These are phyloP conservation scores for Glebionis coronaria DNA, from an alignment of 129 eudicot species.

Conservation along the genomic window DNA sequence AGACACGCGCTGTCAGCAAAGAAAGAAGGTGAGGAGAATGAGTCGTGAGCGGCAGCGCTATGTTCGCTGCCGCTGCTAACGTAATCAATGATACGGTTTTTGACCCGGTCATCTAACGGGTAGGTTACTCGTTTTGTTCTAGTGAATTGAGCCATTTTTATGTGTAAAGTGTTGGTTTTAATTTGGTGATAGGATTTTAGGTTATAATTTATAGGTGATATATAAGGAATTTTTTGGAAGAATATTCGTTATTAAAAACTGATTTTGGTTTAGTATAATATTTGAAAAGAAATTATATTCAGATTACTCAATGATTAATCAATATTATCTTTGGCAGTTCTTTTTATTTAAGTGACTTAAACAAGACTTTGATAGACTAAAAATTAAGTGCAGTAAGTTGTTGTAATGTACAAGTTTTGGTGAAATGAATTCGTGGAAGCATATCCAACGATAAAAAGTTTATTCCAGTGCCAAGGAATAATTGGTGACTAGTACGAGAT, in stretches of 20 bases:
- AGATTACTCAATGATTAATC: conserved; percentile 17
- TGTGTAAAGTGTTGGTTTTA: not conserved
- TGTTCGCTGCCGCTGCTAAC: conserved; percentile 66
- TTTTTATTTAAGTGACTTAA: conserved; percentile 20
- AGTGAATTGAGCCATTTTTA: conserved; percentile 35
- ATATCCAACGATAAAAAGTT: conserved; percentile 26
- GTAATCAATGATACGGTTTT: conserved; percentile 56
- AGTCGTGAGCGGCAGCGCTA: conserved; percentile 1
- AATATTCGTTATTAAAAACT: conserved; percentile 24
- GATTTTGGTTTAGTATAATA: conserved; percentile 10
- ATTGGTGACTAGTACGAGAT: not conserved
- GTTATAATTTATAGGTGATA: conserved; percentile 23
- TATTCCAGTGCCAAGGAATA: conserved; percentile 16
- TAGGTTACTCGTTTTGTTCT: conserved; percentile 61
- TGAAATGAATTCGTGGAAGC: not conserved
- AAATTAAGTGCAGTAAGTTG: not conserved
- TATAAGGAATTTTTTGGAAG: conserved; percentile 18
- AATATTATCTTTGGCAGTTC: conserved; percentile 19
- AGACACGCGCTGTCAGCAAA: not conserved
- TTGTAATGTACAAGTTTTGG: conserved; percentile 25
- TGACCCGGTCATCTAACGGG: conserved; percentile 60
- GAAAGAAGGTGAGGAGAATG: conserved; percentile 46
- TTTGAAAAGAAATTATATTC: not conserved
- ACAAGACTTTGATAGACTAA: conserved; percentile 3
- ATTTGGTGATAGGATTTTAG: not conserved